A percentile compares a stretch with the other conserved stretches of the same genome.
Conservation (phyloP, 2,329 filamentous ascomycete genomes). For the Cercospora sp. region DNA sequence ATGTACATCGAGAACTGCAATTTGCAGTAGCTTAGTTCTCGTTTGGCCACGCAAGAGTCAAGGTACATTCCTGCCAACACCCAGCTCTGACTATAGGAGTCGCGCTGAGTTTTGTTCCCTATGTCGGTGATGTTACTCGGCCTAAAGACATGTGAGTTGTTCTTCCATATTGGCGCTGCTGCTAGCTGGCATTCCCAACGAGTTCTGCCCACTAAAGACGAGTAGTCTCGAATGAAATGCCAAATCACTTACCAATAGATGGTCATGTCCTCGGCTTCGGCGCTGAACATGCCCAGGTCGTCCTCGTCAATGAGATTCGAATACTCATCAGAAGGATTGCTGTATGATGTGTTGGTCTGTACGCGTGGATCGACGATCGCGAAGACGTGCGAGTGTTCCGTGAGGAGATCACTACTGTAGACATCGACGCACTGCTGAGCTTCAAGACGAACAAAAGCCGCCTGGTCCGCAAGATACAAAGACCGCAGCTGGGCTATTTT, state of each 20-base stretch:
- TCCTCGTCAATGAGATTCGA: no score
- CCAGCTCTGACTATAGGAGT: background rate
- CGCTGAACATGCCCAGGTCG: no score
- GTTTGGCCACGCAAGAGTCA: slow-evolving; percentile 16
- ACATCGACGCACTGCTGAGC: background rate
- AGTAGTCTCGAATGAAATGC: no score
- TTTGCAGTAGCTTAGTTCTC: slow-evolving; percentile 6
- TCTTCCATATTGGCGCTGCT: background rate
- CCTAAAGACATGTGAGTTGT: background rate
- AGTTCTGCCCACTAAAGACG: no score
- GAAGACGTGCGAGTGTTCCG: background rate
- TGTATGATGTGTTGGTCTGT: background rate
- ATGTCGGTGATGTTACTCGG: background rate
- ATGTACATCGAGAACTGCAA: slow-evolving; percentile 21
- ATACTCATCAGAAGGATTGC: no score
- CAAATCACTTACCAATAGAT: no score
- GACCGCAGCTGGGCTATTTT: background rate
- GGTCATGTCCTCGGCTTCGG: no score
- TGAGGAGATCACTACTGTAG: background rate
- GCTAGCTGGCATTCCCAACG: no score
- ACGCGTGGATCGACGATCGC: background rate
- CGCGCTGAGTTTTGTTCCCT: background rate
- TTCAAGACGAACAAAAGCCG: background rate
- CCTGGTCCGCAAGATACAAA: background rate
- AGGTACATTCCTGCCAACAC: slow-evolving; percentile 7